Evolutionary conservation across 1,284 basidiomycete species (phyloP), one percentile per base, ranked within the genome.

Genomic region (Schizopora paradoxa): DNA sequence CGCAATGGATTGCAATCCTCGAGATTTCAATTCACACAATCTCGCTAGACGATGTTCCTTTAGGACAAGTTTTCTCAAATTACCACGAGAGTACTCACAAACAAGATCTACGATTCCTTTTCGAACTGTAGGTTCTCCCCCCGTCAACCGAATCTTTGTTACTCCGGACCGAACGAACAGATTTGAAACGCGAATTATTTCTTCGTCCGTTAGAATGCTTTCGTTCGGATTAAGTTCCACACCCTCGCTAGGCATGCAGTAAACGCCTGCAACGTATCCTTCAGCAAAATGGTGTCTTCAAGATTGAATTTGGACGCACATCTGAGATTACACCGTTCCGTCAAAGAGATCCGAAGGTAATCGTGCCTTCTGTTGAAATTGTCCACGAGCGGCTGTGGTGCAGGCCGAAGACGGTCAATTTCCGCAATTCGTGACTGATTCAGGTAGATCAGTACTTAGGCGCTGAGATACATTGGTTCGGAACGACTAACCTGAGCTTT

Each of bases 191-290:
- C 83, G 79, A 33, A 88, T 61, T 21, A 93, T 66, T 60, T 93
- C 90, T 42, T 82, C 74, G 49, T 91, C 79, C 1, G 85, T 80
- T 27, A 93, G 72, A 48, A 91, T 73, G 48, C 85, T 72, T 6
- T 69, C 68, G 28, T 69, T 67, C 2, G 88, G 89, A 6, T 87
- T 85, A 16, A 93, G 70, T 41, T 84, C 76, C 1, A 91, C 69
- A 27, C 90, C 90, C 56, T 88, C 81, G 47, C 73, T 78, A 1
- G 90, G 91, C 91, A 93, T 94, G 59, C 91, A 94, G 59, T 93
- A 93, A 57, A 89, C 87, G 57, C 87, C 87, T 89, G 53, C 31
- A 40, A 33, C 38, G 7, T 45, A 49, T 19, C 34, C 11, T 13
- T 14, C 11, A n/a, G 25, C 14, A 38, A 45, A 13, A 22, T 29